phyloP scores from a whole-genome alignment of 192 early-diverging fungal genomes.

The Coemansia javaensis region DNA sequence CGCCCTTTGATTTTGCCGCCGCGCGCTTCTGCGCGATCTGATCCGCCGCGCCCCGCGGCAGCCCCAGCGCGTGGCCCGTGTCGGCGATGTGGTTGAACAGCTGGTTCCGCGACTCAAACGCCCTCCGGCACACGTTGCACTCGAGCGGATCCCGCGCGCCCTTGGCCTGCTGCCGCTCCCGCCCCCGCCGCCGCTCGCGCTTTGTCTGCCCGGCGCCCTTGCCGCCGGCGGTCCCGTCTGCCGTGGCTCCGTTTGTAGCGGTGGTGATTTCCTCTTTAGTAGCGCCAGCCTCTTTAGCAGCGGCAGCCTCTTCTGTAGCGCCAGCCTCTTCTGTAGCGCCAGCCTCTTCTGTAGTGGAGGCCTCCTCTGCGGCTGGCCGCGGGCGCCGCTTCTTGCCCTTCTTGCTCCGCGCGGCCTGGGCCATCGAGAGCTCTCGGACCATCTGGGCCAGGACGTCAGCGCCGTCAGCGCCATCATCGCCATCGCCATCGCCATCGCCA shows the following conservation, averaged over 20 bases:
- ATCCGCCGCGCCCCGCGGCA: no score
- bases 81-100: constrained; percentile 84
- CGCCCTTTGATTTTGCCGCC: neutral
- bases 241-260: neutral
- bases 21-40: constrained; percentile 9
- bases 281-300: neutral
- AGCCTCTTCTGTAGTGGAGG: neutral
- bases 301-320: neutral
- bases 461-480: neutral
- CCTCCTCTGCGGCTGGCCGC: neutral
- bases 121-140: constrained; percentile 75
- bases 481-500: neutral
- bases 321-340: neutral
- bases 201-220: constrained; percentile 53
- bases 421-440: constrained; percentile 40
- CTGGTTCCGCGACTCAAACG: constrained; percentile 75
- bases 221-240: no score
- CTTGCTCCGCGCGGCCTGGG: constrained; percentile 27
- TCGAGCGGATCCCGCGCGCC: constrained; percentile 16
- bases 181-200: constrained; percentile 52
- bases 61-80: constrained; percentile 74
- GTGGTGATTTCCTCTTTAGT: neutral
- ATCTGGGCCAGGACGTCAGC: constrained; percentile 33
- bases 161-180: constrained; percentile 56
- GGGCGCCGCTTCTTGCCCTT: constrained; percentile 46